A percentile compares a stretch with the other conserved stretches of the same genome.
These are phyloP conservation scores for Colletotrichum sp. DNA, from an alignment of 2,329 filamentous ascomycete genomes.

Conservation along the genomic window DNA sequence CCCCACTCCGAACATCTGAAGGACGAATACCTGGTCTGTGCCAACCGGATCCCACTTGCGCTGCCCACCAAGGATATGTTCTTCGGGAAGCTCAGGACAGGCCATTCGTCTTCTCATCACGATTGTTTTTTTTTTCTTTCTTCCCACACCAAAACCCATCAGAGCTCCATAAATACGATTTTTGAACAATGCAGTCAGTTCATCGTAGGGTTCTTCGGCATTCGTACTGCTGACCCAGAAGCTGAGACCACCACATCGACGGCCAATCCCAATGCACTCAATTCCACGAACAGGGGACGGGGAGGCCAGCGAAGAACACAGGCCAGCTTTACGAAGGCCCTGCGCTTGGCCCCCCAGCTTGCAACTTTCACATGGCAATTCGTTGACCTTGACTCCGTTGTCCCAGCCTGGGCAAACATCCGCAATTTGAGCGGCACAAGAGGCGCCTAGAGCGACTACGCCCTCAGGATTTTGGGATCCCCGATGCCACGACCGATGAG, in stretches of 20 bases:
- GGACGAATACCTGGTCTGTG: not conserved
- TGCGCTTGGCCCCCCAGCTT: not conserved
- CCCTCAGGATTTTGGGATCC: not conserved
- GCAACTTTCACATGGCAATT: conserved; percentile 13
- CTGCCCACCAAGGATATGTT: not conserved
- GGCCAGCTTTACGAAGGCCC: not conserved
- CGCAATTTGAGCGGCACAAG: not conserved
- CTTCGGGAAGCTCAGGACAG: not conserved
- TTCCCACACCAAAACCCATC: not conserved
- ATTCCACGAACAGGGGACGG: not conserved
- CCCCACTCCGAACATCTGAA: conserved; percentile 2
- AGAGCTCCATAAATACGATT: not conserved
- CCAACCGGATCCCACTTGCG: not conserved
- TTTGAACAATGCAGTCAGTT: not conserved
- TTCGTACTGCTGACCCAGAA: not conserved
- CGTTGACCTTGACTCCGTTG: not conserved
- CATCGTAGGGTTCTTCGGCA: not conserved
- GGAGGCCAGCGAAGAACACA: not conserved
- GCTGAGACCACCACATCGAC: not conserved
- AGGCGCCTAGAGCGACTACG: not conserved
- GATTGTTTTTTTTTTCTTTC: not conserved
- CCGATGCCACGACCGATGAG: not conserved
- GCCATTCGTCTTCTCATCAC: not conserved
- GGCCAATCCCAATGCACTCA: conserved; percentile 2
- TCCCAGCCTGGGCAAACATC: not conserved